Conservation (phyloP, 495 filamentous ascomycete species). For the Cetradonia linearis region DNA sequence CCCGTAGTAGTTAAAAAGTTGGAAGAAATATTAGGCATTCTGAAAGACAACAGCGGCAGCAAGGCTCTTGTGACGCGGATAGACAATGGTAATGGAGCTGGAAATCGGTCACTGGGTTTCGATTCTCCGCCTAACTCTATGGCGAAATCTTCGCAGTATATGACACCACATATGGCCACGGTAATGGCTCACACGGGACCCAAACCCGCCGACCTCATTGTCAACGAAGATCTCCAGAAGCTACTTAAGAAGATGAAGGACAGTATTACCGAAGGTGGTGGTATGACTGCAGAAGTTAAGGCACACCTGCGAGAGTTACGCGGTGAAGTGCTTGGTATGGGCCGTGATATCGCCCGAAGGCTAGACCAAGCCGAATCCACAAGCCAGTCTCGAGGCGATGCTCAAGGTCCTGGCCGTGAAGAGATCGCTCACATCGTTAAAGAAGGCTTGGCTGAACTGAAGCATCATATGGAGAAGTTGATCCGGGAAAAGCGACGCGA, state of each 20-base stretch:
- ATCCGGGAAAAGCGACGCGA: constrained; percentile 65
- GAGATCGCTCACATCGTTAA: constrained; percentile 71
- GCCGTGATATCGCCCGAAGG: constrained; percentile 71
- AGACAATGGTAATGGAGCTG: constrained; percentile 28
- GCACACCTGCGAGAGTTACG: constrained; percentile 77
- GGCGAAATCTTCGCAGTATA: constrained; percentile 7
- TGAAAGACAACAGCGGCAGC: constrained; percentile 55
- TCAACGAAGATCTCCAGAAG: constrained; percentile 63
- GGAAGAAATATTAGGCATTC: constrained; percentile 65
- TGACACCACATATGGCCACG: constrained; percentile 11
- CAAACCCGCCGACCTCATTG: constrained; percentile 32
- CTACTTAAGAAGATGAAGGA: constrained; percentile 76
- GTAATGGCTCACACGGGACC: constrained; percentile 22
- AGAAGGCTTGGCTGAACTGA: constrained; percentile 67
- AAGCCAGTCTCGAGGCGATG: constrained; percentile 38
- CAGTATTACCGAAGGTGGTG: constrained; percentile 73
- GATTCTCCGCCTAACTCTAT: constrained; percentile 24
- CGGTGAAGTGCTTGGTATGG: constrained; percentile 90
- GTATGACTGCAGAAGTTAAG: constrained; percentile 83
- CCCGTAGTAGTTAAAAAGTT: constrained; percentile 56
- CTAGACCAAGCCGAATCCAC: constrained; percentile 55
- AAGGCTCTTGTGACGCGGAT: constrained; percentile 46
- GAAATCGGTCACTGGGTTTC: constrained; percentile 37
- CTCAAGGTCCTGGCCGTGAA: constrained; percentile 44
- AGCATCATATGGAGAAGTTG: constrained; percentile 64